Conservation (phyloP, 164 flowering plant species). For the Magnolia kwangsiensis region DNA sequence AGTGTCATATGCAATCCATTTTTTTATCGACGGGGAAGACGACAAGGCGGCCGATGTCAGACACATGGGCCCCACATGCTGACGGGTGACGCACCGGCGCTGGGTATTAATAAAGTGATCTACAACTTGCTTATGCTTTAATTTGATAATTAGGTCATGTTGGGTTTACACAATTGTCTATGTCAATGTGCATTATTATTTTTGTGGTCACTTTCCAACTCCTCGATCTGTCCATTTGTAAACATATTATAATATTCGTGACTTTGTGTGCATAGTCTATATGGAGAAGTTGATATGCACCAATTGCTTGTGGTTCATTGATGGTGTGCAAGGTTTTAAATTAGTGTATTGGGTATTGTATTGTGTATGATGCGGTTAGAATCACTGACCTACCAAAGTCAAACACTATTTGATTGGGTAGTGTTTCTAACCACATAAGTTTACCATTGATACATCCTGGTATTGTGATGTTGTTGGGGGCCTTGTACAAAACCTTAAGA, state of each 20-base stretch:
- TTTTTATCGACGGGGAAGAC: background rate
- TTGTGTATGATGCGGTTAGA: no score
- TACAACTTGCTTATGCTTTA: constrained; percentile 10
- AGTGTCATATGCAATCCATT: background rate
- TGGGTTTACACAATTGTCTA: background rate
- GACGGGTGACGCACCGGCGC: constrained; percentile 7
- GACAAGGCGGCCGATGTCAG: constrained; percentile 2
- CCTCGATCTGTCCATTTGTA: background rate
- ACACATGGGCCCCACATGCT: constrained; percentile 6
- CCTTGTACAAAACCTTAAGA: no score
- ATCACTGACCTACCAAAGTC: no score
- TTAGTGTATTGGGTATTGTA: background rate
- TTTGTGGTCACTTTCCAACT: background rate
- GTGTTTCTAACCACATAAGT: no score
- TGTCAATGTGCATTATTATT: background rate
- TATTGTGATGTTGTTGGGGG: no score
- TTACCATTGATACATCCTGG: no score
- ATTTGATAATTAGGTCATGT: constrained; percentile 13
- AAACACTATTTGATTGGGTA: no score
- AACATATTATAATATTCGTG: background rate
- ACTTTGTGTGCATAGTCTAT: background rate
- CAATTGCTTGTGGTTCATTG: background rate
- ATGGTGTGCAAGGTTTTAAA: background rate
- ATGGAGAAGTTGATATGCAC: background rate
- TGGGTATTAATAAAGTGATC: constrained; percentile 5